These are phyloP conservation scores for Thraustochytrium striatum DNA, from an alignment of 352 stramenopile genomes.

Conservation along the genomic window DNA sequence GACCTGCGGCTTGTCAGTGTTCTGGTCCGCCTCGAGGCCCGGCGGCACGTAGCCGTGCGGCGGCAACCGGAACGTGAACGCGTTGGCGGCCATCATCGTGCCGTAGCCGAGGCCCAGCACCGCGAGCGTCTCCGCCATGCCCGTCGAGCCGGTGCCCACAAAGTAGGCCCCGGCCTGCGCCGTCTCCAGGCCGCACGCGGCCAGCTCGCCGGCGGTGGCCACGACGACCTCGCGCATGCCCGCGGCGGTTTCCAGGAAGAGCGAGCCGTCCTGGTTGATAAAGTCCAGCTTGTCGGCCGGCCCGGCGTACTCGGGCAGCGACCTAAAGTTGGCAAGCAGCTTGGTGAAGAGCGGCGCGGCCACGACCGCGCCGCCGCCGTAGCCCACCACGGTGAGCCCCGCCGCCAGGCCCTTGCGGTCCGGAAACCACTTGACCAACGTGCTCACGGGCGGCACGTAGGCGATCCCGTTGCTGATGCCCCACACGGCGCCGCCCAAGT, in stretches of 20 bases:
- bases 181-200: conserved; percentile 56
- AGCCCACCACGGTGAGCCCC: conserved; percentile 58
- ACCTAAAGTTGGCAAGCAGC: conserved; percentile 58
- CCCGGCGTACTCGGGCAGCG: conserved; percentile 58
- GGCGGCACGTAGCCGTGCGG: conserved; percentile 48
- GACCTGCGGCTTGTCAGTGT: background rate
- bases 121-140: conserved; percentile 57
- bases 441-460: conserved; percentile 60
- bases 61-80: conserved; percentile 56
- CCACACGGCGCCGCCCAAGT: conserved; percentile 57
- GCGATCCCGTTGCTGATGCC: conserved; percentile 57
- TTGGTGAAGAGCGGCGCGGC: conserved; percentile 57
- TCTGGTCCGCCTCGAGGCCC: background rate
- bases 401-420: conserved; percentile 61
- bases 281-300: conserved; percentile 56
- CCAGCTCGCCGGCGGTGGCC: conserved; percentile 54
- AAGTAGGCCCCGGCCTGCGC: conserved; percentile 48
- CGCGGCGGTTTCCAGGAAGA: conserved; percentile 54
- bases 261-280: conserved; percentile 55
- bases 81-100: conserved; percentile 54
- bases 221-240: conserved; percentile 59
- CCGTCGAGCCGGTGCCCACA: conserved; percentile 59
- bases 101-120: conserved; percentile 56
- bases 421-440: conserved; percentile 61
- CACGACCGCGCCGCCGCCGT: conserved; percentile 60